Conservation (phyloP, 139 green algal genomes). For the Chlamydomonas urium region DNA sequence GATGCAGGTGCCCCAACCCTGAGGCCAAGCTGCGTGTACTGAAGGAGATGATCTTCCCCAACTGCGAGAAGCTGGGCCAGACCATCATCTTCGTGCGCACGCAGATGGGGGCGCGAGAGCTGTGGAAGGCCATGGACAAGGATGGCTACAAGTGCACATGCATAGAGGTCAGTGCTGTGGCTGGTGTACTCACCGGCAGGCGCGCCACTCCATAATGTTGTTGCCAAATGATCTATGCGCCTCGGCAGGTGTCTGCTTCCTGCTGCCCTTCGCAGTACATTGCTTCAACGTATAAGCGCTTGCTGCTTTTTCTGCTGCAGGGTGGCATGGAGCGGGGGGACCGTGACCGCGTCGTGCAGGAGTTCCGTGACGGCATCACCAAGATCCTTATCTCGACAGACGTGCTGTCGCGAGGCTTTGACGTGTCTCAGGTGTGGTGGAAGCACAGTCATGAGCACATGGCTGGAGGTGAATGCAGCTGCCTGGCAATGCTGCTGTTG, state of each 20-base stretch:
- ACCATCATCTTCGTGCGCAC: slow-evolving; percentile 98
- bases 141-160: slow-evolving; percentile 92
- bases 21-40: slow-evolving; percentile 85
- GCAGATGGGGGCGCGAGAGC: too few species aligned
- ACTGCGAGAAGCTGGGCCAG: slow-evolving; percentile 94
- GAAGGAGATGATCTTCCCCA: slow-evolving; percentile 87
- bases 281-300: too few species aligned
- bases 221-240: too few species aligned
- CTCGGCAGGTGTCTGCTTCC: too few species aligned
- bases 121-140: slow-evolving; percentile 66
- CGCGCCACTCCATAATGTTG: too few species aligned
- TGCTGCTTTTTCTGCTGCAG: slow-evolving; percentile 24
- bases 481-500: too few species aligned
- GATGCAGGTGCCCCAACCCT: slow-evolving; percentile 61
- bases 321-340: slow-evolving; percentile 81
- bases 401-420: slow-evolving; percentile 93
- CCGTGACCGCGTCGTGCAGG: slow-evolving; percentile 84
- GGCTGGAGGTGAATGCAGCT: too few species aligned
- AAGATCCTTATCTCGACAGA: slow-evolving; percentile 97
- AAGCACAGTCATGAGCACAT: too few species aligned
- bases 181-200: too few species aligned
- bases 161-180: slow-evolving; percentile 50
- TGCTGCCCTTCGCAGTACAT: too few species aligned
- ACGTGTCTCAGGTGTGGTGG: slow-evolving; percentile 81
- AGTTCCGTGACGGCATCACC: slow-evolving; percentile 88